These are phyloP conservation scores for Trifolium subterraneum DNA, from an alignment of 306 rosid species.

Conservation along the genomic window DNA sequence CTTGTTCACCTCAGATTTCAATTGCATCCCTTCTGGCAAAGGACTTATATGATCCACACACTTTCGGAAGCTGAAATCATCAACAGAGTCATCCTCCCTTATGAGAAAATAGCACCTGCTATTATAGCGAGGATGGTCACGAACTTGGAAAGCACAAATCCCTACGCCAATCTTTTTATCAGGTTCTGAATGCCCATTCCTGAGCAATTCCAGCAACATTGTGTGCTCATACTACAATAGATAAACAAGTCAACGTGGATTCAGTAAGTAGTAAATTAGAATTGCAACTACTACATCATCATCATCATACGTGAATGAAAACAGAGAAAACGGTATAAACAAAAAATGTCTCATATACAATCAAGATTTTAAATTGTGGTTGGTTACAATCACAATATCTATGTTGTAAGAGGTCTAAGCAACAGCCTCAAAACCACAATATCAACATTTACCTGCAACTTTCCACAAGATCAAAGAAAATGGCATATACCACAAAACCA, in stretches of 20 bases:
- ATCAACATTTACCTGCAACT: background rate
- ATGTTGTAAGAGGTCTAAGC: background rate
- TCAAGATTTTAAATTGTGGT: background rate
- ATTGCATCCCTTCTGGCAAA: constrained; percentile 79
- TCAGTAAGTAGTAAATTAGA: constrained; percentile 4
- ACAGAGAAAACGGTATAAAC: background rate
- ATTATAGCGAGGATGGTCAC: constrained; percentile 70
- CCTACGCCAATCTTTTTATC: constrained; percentile 80
- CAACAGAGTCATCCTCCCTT: constrained; percentile 71
- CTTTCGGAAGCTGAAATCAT: constrained; percentile 97
- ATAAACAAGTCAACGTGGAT: constrained; percentile 33
- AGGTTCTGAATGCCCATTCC: constrained; percentile 84
- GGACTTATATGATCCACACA: constrained; percentile 90
- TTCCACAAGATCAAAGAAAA: background rate
- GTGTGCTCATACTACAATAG: constrained; percentile 73
- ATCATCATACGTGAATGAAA: background rate
- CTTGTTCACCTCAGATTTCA: constrained; percentile 60
- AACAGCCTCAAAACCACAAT: background rate
- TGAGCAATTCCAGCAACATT: constrained; percentile 81
- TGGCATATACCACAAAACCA: background rate
- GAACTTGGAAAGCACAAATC: constrained; percentile 70
- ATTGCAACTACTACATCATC: constrained; percentile 17
- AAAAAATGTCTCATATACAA: background rate
- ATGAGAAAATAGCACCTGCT: constrained; percentile 89
- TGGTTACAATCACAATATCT: background rate